Evolutionary conservation across 768 basidiomycete genomes (phyloP), one percentile per base, ranked within the genome.

Genomic region (Boletellus emodensis): DNA sequence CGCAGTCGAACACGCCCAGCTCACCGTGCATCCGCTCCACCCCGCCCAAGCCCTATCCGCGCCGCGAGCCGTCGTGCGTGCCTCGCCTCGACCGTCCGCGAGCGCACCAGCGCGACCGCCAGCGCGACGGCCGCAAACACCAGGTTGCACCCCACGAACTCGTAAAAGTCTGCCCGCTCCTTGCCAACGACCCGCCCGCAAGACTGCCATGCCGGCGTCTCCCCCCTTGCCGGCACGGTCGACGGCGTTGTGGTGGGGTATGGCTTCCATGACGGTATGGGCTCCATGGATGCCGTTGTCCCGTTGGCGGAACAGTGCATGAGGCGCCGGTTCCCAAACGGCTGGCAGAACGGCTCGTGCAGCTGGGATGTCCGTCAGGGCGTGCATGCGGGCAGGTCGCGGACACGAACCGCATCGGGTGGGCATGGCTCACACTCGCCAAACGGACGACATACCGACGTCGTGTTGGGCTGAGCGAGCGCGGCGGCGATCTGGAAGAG

Each of bases 321-420:
- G 36, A 93, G 78, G 17, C 90, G 83, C 20, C 94, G 83, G 69
- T 94, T 94, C 45, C 94, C 94, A 63, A 93, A 95, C n/a, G 94
- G 94, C 62, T 90, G 84, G 70, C 94, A 97, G 68, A 88, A 95
- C 2, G 94, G 93, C 72, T 94, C 82, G 60, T 84, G 73, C 32
- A 90, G 73, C 92, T 94, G 55, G 48, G n/a, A 28, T 51, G 7
- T 18, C 30, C 17, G 35, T 54, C 46, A 56, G 48, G 22, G 49
- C 17, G 41, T 43, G 26, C 40, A 43, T 54, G 28, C 43, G 24
- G 14, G 46, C 42, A 22, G 36, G 24, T 41, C 40, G 49, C 40
- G 46, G 36, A 46, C 37, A 73, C 80, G 46, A 59, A 87, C 85
- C 15, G 77, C 71, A 51, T 81, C 80, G 9, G 73, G 64, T 20